Base-by-base conservation (phyloP, 2,329 filamentous ascomycete species). In the Monascus ruber region DNA sequence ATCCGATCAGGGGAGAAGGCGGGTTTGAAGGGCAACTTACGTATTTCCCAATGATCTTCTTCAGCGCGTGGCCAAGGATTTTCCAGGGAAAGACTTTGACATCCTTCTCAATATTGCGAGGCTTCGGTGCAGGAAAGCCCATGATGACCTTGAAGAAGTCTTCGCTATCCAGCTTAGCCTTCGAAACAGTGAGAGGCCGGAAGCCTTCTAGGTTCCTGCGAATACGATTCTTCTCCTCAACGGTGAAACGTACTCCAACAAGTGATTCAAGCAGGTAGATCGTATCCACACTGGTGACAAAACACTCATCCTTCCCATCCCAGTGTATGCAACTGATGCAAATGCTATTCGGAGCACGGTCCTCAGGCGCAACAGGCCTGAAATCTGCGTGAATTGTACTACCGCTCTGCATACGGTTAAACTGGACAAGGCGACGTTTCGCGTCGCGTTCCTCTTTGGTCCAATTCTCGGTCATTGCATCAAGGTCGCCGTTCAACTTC, bases 91-190 rank as follows among this genome's bases (percentile, higher is more conserved):
- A 98, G 8, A 96, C 91, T 67, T 98, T 98, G 58, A 98, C 88
- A 55, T 96, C 89, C 68, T 98, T 98, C 69, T 96, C 91, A 48
- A 98, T 98, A 57, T 96, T 95, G 46, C 91, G 76, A 11, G 91
- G 91, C 65, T 96, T 96, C 2, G 91, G 91, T 44, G 83, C 85
- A 8, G 87, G 86, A 57, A 96, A 96, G 1, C 79, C 85, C 91
- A 98, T 98, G 65, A 98, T 96, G 53, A 95, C 75, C 68, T 95
- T 95, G 78, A 96, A 96, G 63, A 96, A 96, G 40, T 93, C 86
- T 60, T 96, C 89, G 58, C 85, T 94, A 43, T 96, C 89, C 1
- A 79, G 58, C 65, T 94, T 94, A 42, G 81, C 79, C 64, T 98
- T 98, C 50, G 87, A 94, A 11, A 98, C 87, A 0, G 91, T 98